Evolutionary conservation across 2,329 filamentous ascomycete species (phyloP), one percentile per base, ranked within the genome.

Genomic region (Hypoxylon sp.): DNA sequence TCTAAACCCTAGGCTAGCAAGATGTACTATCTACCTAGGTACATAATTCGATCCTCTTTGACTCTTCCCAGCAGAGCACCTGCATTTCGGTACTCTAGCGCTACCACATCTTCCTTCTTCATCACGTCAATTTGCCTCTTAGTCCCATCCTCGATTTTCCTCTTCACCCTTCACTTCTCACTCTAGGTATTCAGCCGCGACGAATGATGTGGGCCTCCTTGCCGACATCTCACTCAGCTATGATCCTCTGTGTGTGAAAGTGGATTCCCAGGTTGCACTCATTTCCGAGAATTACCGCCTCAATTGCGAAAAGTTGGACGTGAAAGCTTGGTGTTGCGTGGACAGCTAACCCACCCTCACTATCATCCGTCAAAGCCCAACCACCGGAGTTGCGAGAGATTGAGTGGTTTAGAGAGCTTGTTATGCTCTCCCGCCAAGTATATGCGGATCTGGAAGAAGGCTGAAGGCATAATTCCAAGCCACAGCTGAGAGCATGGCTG

Each of bases 381-480:
- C 37, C 37, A 23, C 50, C 48, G 2, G 25, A 34, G 3, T 54
- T 45, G 37, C 52, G 65, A 0, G 65, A 68, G 50, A 51, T 65
- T 7, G 32, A 30, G 11, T 47, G 60, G 23, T 54, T 50, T 5
- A 47, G 16, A 1, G 61, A n/a, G 30, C 9, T 51, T 59, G 16
- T 60, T 27, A 7, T 59, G 61, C n/a, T 52, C 67, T 2, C 57
- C 52, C 11, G 55, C 52, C 12, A 46, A 37, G 25, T 65, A 69
- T 12, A 69, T 50, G 52, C 61, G 67, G 25, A 67, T 56, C 32
- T 68, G 47, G 47, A 67, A 69, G 53, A 56, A 65, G 2, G 47
- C 48, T n/a, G 57, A 25, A n/a, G 4, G 52, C 56, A n/a, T 65
- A 65, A 16, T 68, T 65, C 65, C 61, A 65, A 0, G 61, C 65